Base-by-base conservation (phyloP, 805 yeast species). In the Kodamaea fukazawae region DNA sequence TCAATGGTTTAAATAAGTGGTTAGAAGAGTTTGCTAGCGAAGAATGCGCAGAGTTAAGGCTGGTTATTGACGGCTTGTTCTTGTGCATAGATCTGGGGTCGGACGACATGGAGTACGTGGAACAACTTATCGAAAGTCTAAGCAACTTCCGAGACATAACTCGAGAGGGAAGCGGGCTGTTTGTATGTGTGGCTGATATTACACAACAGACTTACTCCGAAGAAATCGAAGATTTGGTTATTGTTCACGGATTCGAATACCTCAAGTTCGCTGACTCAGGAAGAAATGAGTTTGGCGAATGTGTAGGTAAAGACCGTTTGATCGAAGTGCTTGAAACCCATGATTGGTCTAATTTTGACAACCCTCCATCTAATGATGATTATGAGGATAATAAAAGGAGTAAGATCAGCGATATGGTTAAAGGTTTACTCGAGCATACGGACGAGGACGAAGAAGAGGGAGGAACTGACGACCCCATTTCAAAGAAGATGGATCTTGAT, bases 311-410 rank as follows among this genome's bases (percentile, higher is more conserved):
- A 10, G 65, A 60, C 28, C 51, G 82, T 42, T 40, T 76, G 2
- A 46, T 47, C 28, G 81, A 78, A 41, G 50, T 76, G 2, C 47
- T 78, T 4, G 75, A 78, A 35, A 60, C 75, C 1, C 70, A 75
- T 42, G 71, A 66, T 18, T 78, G 83, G 83, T 48, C 49, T 13
- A 53, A 51, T 26, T 41, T 55, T 32, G 38, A 36, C 1, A 35
- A 41, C 11, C 8, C 23, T 20, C 23, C 5, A 20, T 8, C 23
- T 6, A 20, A 20, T 8, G 47, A 42, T 4, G 39, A 36, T 6
- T 61, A 62, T 46, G 47, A 53, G 13, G 30, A 45, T 13, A 48
- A 45, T 23, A 58, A 64, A 39, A 25, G 43, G 26, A 47, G 52
- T 5, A 54, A 48, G 34, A 36, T 53, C 28, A 44, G 47, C 3